Conservation (phyloP, 352 stramenopile genomes). For the Halophytophthora polymorphica region DNA sequence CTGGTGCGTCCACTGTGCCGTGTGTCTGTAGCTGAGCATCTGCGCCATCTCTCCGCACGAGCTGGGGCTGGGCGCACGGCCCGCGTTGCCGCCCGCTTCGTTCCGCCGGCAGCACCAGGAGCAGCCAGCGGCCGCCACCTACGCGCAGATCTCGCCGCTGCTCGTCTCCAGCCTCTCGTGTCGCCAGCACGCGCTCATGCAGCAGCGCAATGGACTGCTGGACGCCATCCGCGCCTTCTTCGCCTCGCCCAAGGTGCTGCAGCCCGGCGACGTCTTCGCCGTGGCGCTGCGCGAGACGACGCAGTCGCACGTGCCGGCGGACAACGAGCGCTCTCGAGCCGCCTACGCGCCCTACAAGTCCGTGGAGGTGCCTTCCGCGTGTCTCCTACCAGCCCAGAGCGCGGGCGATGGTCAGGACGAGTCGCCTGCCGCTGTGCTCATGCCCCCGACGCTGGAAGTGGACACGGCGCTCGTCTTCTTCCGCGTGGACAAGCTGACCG, state of each 20-base stretch:
- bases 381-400: slow-evolving; percentile 15
- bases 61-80: slow-evolving; percentile 31
- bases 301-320: slow-evolving; percentile 20
- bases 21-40: slow-evolving; percentile 29
- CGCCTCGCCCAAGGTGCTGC: slow-evolving; percentile 49
- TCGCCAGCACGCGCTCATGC: slow-evolving; percentile 48
- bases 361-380: slow-evolving; percentile 36
- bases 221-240: slow-evolving; percentile 65
- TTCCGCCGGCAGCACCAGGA: slow-evolving; percentile 55
- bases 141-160: slow-evolving; percentile 66
- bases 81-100: slow-evolving; percentile 8
- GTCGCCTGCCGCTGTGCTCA: slow-evolving; percentile 14
- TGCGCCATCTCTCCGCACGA: slow-evolving; percentile 37
- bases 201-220: slow-evolving; percentile 54
- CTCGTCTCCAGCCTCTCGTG: slow-evolving; percentile 61
- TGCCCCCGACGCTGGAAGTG: slow-evolving; percentile 48
- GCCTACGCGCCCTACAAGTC: slow-evolving; percentile 40
- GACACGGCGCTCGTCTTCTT: slow-evolving; percentile 79
- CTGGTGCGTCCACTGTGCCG: not conserved
- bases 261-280: slow-evolving; percentile 67
- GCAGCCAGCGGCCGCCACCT: slow-evolving; percentile 42
- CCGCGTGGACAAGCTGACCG: slow-evolving; percentile 57
- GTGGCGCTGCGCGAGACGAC: slow-evolving; percentile 50
- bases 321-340: slow-evolving; percentile 16
- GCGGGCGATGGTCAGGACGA: not conserved